A percentile compares a stretch with the other conserved stretches of the same genome.
Conservation (phyloP, 2,329 filamentous ascomycete species). For the Venturia nashicola region DNA sequence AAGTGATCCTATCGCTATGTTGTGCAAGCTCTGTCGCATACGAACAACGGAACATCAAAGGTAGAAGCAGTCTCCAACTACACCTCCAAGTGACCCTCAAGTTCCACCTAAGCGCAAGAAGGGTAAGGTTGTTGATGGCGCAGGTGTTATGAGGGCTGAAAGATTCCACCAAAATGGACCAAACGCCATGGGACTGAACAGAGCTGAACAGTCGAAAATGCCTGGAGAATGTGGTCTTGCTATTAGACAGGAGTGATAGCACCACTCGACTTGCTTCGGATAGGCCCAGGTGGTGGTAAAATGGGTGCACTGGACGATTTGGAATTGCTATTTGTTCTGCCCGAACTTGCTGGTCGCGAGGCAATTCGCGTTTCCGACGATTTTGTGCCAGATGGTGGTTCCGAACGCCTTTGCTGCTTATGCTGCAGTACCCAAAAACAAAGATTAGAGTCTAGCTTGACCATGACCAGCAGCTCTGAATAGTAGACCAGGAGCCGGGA, state of each 20-base stretch:
- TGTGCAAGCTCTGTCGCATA: background rate
- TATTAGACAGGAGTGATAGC: background rate
- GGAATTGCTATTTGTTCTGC: conserved; percentile 27
- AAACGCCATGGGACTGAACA: background rate
- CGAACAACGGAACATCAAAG: background rate
- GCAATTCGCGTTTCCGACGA: conserved; percentile 20
- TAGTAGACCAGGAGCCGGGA: background rate
- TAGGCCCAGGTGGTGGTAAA: conserved; percentile 16
- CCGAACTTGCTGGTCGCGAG: conserved; percentile 19
- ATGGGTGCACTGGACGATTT: conserved; percentile 18
- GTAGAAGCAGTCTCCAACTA: background rate
- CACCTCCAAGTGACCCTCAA: background rate
- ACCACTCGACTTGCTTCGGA: conserved; percentile 1
- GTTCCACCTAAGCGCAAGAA: background rate
- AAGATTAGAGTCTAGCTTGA: conserved; percentile 16
- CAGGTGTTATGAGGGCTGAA: background rate
- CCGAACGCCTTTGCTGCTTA: conserved; percentile 21
- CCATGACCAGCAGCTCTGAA: background rate
- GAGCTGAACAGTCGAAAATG: background rate
- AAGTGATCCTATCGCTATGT: background rate
- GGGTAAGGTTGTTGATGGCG: background rate
- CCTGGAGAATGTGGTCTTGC: background rate
- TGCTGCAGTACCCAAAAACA: conserved; percentile 24
- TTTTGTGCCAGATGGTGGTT: conserved; percentile 14
- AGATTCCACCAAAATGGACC: background rate